Conservation (phyloP, 1,139 yeast genomes). For the Sugiyamaella pinicola region DNA sequence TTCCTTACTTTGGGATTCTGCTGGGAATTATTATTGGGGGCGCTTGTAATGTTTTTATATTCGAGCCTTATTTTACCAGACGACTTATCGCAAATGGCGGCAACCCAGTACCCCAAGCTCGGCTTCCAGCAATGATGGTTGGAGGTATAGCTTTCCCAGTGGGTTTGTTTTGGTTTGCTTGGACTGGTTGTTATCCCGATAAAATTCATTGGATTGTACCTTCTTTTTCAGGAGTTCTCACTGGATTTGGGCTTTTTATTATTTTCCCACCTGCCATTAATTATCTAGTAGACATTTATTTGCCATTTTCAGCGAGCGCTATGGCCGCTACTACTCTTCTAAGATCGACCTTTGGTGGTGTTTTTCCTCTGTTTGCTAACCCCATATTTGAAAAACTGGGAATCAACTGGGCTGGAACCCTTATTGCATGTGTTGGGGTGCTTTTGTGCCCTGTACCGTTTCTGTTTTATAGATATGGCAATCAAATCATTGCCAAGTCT, state of each 20-base stretch:
- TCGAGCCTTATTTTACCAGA: conserved; percentile 41
- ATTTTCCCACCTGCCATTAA: conserved; percentile 76
- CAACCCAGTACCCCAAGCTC: conserved; percentile 73
- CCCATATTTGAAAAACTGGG: conserved; percentile 76
- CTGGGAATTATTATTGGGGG: conserved; percentile 50
- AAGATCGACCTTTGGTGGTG: conserved; percentile 70
- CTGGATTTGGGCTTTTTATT: conserved; percentile 72
- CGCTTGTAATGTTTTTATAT: conserved; percentile 11
- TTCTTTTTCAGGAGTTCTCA: conserved; percentile 64
- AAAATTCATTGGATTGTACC: conserved; percentile 82
- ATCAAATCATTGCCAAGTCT: conserved; percentile 13
- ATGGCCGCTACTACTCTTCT: conserved; percentile 83
- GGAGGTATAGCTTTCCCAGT: conserved; percentile 69
- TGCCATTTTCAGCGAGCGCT: conserved; percentile 82
- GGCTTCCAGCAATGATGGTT: conserved; percentile 69
- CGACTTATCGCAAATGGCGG: conserved; percentile 54
- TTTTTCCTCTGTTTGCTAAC: conserved; percentile 75
- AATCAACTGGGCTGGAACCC: conserved; percentile 77
- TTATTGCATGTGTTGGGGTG: conserved; percentile 69
- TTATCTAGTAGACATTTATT: conserved; percentile 75
- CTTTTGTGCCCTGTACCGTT: conserved; percentile 71
- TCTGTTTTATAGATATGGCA: conserved; percentile 64
- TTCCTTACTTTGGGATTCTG: conserved; percentile 45
- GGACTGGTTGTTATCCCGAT: conserved; percentile 74
- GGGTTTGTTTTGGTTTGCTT: conserved; percentile 80